Base-by-base conservation (phyloP, 345 rosid genomes). In the Boechera divaricarpa region DNA sequence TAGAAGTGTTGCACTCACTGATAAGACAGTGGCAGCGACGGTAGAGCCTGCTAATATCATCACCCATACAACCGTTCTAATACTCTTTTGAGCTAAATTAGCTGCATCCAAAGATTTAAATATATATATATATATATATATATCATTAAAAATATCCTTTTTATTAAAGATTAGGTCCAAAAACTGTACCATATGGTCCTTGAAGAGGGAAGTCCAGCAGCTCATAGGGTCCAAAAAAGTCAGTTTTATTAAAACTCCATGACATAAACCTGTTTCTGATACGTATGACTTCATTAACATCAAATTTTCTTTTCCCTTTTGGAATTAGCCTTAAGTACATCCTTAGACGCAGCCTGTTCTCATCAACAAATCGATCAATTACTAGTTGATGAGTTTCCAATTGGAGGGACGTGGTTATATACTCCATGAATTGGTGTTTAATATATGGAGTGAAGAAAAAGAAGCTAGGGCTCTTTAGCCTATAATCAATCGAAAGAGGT, bases 391-490 rank as follows among this genome's bases (percentile, higher is more conserved):
- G 87, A 6, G 52, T 64, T 38, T 86, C 81, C 80, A 91, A 18
- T 7, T 77, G 28, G 24, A 94, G 91, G 72, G 85, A 68, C 39
- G 55, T 5, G n/a, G 92, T 83, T 51, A 94, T 9, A 79, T 94
- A 87, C 18, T 12, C 70, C 67, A 73, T 82, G 63, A 91, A 91
- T 31, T 77, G 69, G 53, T 51, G 44, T 54, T 5, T 1, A 28
- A 62, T 63, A 68, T 78, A 85, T 56, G 94, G 94, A 78, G 83
- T 81, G 73, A 90, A 94, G 82, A 83, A 83, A 56, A 83, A 85
- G 84, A 94, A 86, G 77, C 97, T 89, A n/a, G 90, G 98, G 71
- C 98, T 91, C 80, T 94, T 94, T 60, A 94, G 87, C 62, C 91
- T 88, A 61, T 89, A 91, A 69, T 85, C 97, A 39, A 94, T 78